These are phyloP conservation scores for Maudiozyma humilis DNA, from an alignment of 1,139 yeast species.

Conservation along the genomic window DNA sequence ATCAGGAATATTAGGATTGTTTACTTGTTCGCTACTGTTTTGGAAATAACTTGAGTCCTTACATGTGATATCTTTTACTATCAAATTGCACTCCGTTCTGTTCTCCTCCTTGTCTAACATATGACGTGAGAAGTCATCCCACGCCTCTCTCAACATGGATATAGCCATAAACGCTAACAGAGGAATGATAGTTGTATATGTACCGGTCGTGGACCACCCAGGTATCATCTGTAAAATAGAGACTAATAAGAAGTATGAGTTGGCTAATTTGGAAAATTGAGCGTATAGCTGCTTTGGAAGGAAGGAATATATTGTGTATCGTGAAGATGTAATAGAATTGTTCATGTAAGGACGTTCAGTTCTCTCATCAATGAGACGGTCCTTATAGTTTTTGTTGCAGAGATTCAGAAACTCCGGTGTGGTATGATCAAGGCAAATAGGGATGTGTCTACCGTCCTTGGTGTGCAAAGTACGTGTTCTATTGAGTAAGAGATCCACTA, in stretches of 20 bases:
- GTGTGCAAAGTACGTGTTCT: constrained; percentile 34
- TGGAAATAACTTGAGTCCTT: constrained; percentile 5
- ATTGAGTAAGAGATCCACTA: constrained; percentile 28
- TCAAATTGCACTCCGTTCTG: constrained; percentile 41
- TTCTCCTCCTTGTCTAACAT: constrained; percentile 81
- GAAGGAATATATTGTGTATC: constrained; percentile 73
- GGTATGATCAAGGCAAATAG: constrained; percentile 42
- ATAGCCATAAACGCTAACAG: constrained; percentile 78
- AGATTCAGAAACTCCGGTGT: constrained; percentile 17
- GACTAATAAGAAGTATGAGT: constrained; percentile 73
- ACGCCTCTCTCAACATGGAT: constrained; percentile 87
- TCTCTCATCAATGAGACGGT: constrained; percentile 55
- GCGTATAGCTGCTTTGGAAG: constrained; percentile 82
- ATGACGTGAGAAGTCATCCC: constrained; percentile 85
- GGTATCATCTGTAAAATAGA: constrained; percentile 95
- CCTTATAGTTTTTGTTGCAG: constrained; percentile 15
- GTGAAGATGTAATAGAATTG: constrained; percentile 76
- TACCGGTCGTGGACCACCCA: constrained; percentile 95
- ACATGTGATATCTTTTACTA: constrained; percentile 13
- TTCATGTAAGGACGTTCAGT: constrained; percentile 48
- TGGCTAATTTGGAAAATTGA: constrained; percentile 88
- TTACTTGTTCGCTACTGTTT: background rate
- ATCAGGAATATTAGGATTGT: background rate
- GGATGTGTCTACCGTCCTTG: constrained; percentile 67
- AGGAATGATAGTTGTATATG: constrained; percentile 90